Evolutionary conservation across 768 basidiomycete species (phyloP), one percentile per base, ranked within the genome.

Genomic region (Lentinus tigrinus): DNA sequence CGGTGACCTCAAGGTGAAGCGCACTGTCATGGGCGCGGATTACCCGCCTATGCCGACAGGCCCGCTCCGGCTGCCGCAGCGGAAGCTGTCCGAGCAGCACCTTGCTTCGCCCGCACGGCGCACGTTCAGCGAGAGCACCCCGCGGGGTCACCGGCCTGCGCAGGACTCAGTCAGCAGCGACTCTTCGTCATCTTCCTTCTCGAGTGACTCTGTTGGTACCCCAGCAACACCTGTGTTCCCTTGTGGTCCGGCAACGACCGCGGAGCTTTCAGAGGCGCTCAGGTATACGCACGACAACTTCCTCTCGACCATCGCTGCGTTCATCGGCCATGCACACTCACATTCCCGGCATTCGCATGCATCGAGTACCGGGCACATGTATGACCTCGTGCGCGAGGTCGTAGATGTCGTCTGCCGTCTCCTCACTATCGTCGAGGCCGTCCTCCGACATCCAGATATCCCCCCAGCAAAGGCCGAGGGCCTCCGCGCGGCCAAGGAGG

Each of bases 301-400:
- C 66, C 78, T 98, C 11, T 96, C 93, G 4, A 91, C 93, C 19
- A 93, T 97, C 68, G 95, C 97, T 21, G 96, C 95, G 6, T 95
- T 99, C 71, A 97, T 99, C 65, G 96, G 95, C 1, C 95, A 98
- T 69, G 91, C 94, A 1, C 96, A 98, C 67, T 91, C 92, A 16
- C 92, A 98, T 77, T 88, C 91, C 21, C 87, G 92, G 44, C 79
- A 84, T 39, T 92, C 92, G 27, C 95, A 98, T 72, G 93, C 96
- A 0, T 92, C 93, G 5, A 93, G 89, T 59, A 95, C 94, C 16
- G 95, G 93, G 1, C 90, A 94, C 64, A 81, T 98, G 72, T 95
- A 97, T 68, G 95, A 98, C 64, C 84, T 98, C 52, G 93, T 95
- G n/a, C 85, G 89, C 51, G 93, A 96, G 74, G 90, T 95, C 47